phyloP scores from a whole-genome alignment of 2,329 filamentous ascomycete species.

The Fusarium mangiferae region DNA sequence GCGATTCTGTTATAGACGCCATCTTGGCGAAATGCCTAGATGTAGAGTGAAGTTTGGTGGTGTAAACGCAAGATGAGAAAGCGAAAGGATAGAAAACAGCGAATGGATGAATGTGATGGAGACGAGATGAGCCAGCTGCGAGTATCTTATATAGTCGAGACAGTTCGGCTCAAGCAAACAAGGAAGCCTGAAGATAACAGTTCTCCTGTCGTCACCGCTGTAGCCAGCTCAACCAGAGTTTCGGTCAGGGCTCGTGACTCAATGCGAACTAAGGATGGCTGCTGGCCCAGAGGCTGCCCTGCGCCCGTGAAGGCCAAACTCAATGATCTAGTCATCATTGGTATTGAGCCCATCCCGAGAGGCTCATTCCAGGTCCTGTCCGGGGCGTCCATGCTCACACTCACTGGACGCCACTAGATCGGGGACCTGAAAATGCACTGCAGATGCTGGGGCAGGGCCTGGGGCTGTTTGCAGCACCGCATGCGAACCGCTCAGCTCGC shows the following conservation, averaged over 20 bases:
- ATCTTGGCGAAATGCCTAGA: conserved; percentile 44
- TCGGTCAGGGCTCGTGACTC: conserved; percentile 30
- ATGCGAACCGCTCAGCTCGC: conserved; percentile 22
- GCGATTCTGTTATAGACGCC: conserved; percentile 52
- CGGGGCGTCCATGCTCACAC: conserved; percentile 15
- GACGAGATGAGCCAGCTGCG: conserved; percentile 13
- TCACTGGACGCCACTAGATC: conserved; percentile 40
- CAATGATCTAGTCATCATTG: conserved; percentile 16
- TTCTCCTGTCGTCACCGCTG: conserved; percentile 18
- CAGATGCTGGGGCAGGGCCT: conserved; percentile 7
- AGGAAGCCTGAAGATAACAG: conserved; percentile 25
- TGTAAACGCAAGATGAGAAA: conserved; percentile 24
- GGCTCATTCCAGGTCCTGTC: conserved; percentile 21
- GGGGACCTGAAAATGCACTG: conserved; percentile 32
- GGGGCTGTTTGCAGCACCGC: conserved; percentile 7
- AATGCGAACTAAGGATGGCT: conserved; percentile 5
- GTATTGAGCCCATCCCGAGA: conserved; percentile 16
- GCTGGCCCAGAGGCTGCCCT: conserved; percentile 30
- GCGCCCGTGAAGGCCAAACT: conserved; percentile 31
- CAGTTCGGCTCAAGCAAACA: conserved; percentile 6
- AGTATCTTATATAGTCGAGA: conserved; percentile 38
- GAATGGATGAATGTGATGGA: conserved; percentile 1
- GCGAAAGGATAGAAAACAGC: conserved; percentile 8
- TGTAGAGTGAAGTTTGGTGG: conserved; percentile 7
- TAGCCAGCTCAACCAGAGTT: conserved; percentile 17